These are phyloP conservation scores for Ustilago loliicola DNA, from an alignment of 1,284 basidiomycete genomes.

Conservation along the genomic window DNA sequence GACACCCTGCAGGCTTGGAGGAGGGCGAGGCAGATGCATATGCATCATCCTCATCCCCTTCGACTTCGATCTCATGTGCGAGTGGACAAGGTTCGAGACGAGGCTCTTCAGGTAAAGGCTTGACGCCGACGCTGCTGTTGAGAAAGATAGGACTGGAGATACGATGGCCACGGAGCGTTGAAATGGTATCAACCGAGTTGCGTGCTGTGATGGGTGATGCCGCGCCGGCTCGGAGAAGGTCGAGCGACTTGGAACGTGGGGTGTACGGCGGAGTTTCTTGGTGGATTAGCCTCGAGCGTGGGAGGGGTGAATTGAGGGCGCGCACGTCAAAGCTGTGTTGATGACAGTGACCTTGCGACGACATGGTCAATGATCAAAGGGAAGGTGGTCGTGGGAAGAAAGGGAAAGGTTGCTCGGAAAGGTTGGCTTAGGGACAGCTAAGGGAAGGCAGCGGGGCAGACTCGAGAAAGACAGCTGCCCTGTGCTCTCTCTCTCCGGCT, in stretches of 20 bases:
- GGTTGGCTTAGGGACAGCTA: neutral
- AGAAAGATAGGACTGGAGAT: slow-evolving; percentile 45
- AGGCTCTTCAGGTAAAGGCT: slow-evolving; percentile 11
- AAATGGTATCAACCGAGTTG: slow-evolving; percentile 29
- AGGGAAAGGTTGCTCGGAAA: neutral
- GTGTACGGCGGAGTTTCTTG: slow-evolving; percentile 27
- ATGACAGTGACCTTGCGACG: slow-evolving; percentile 1
- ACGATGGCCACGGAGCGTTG: slow-evolving; percentile 21
- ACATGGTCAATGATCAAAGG: neutral
- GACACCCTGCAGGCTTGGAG: neutral
- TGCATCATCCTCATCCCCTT: neutral
- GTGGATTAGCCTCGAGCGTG: neutral
- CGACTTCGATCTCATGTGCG: neutral
- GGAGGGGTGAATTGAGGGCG: slow-evolving; percentile 5
- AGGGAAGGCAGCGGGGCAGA: neutral
- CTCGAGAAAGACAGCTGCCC: neutral
- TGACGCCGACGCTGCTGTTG: slow-evolving; percentile 36
- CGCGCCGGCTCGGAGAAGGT: slow-evolving; percentile 26
- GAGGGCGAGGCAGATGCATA: neutral
- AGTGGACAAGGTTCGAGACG: neutral
- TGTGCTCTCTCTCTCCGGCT: neutral
- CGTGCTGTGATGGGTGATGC: slow-evolving; percentile 12
- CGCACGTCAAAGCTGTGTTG: slow-evolving; percentile 19
- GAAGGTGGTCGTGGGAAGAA: neutral
- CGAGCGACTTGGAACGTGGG: slow-evolving; percentile 34